Evolutionary conservation across 164 flowering plant genomes (phyloP), one percentile per base, ranked within the genome.

Genomic region (Macadamia tetraphylla): DNA sequence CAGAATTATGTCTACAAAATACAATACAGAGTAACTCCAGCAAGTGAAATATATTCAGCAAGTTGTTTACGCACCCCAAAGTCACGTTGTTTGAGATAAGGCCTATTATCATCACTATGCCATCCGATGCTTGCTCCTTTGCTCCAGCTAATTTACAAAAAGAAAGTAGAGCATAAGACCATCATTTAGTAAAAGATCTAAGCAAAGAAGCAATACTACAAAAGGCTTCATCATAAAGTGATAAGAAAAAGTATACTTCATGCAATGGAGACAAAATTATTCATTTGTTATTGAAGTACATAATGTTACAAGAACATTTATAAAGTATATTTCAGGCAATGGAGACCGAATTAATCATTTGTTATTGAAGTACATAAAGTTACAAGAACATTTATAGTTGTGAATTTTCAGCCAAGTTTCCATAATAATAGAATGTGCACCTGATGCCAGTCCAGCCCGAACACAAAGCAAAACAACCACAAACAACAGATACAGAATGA

Each of bases 31-130:
- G 40, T 15, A 44, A 62, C 70, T 46, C 57, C n/a, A 48, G 29
- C 17, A 62, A 30, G 30, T 35, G 17, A 59, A 68, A 53, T 49
- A 32, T 40, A 13, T 7, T n/a, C 11, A 35, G 15, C 9, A 65
- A 67, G 65, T 61, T 9, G 23, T 9, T 53, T 69, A 81, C 83
- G 17, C 67, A 94, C 97, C 83, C 97, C 83, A 70, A 85, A 92
- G 60, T 87, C 82, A 42, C 98, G 80, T 64, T 94, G 99, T 70
- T 86, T 88, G 23, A 94, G 94, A 82, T 92, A 92, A 52, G 91
- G 83, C 70, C 91, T 77, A 68, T 92, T 92, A 70, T 95, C 97
- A 85, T 95, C 99, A 79, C 99, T 92, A 65, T 95, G 99, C 99
- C 98, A 95, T 43, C 99, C 99, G 68, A 95, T 95, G 79, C 88